phyloP scores from a whole-genome alignment of 306 rosid species.

The Sechiopsis laciniata region DNA sequence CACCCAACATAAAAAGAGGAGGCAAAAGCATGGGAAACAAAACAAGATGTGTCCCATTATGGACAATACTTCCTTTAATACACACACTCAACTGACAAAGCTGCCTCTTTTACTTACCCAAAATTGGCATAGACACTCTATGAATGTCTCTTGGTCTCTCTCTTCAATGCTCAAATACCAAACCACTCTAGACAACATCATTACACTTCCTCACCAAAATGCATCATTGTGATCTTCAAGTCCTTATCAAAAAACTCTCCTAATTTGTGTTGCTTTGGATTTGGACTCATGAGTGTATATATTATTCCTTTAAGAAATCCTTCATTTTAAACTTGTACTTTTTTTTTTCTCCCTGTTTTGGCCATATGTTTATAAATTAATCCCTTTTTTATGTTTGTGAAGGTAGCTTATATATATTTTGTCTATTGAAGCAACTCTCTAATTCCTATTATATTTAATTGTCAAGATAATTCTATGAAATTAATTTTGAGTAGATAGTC shows the following conservation, averaged over 20 bases:
- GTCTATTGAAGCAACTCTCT: too few relatives aligned
- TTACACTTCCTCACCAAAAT: background rate
- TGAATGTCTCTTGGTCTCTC: conserved; percentile 21
- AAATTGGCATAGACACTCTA: conserved; percentile 25
- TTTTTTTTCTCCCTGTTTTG: too few relatives aligned
- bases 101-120: conserved; percentile 22
- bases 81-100: conserved; percentile 28
- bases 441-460: too few relatives aligned
- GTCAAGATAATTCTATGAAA: too few relatives aligned
- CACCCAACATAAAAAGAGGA: conserved; percentile 2
- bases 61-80: background rate
- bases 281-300: background rate
- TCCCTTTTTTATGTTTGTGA: too few relatives aligned
- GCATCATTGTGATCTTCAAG: conserved; percentile 10
- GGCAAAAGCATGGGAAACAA: background rate
- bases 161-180: conserved; percentile 4
- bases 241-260: background rate
- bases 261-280: background rate
- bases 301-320: background rate
- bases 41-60: conserved; percentile 7
- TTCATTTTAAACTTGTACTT: background rate
- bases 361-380: too few relatives aligned
- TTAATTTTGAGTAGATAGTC: too few relatives aligned
- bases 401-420: too few relatives aligned
- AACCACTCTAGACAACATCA: conserved; percentile 8